Percentiles rank a stretch among this genome's conserved stretches.
These are phyloP conservation scores for Ustilago crameri DNA, from an alignment of 1,284 basidiomycete genomes.

Conservation along the genomic window DNA sequence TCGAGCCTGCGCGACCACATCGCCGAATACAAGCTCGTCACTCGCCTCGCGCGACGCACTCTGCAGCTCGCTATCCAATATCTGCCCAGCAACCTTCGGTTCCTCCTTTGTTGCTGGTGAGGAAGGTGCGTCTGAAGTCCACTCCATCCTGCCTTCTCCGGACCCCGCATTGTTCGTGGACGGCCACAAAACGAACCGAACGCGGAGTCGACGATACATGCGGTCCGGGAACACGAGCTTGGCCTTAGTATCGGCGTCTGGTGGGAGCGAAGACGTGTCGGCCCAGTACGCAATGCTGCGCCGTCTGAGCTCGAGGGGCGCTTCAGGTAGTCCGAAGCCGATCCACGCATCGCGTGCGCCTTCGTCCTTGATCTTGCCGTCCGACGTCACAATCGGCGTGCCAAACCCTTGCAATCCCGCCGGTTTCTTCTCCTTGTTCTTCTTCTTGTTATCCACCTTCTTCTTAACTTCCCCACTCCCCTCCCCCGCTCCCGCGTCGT, in stretches of 20 bases:
- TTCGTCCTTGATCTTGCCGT: slow-evolving; percentile 57
- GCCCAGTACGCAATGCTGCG: slow-evolving; percentile 58
- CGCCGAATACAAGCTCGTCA: slow-evolving; percentile 55
- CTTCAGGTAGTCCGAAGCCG: slow-evolving; percentile 57
- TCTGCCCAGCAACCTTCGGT: slow-evolving; percentile 10
- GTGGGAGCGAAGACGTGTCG: slow-evolving; percentile 15
- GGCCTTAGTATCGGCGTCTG: neutral
- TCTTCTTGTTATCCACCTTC: slow-evolving; percentile 2
- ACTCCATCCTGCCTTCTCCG: slow-evolving; percentile 12
- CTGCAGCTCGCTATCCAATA: slow-evolving; percentile 50
- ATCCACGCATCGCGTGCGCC: slow-evolving; percentile 63
- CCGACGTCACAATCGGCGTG: slow-evolving; percentile 50
- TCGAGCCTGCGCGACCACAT: slow-evolving; percentile 47
- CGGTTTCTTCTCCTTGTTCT: slow-evolving; percentile 5
- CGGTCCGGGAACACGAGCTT: slow-evolving; percentile 57
- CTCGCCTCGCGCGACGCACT: slow-evolving; percentile 51
- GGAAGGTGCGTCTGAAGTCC: slow-evolving; percentile 27
- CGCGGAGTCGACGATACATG: slow-evolving; percentile 41
- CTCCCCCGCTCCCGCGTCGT: slow-evolving; percentile 4
- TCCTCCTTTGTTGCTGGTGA: neutral
- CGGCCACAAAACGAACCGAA: slow-evolving; percentile 41
- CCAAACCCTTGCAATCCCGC: slow-evolving; percentile 53
- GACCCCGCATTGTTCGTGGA: neutral
- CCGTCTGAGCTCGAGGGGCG: slow-evolving; percentile 38
- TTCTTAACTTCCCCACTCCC: neutral